phyloP scores from a whole-genome alignment of 108 stramenopile species.

The Skeletonema costatum region DNA sequence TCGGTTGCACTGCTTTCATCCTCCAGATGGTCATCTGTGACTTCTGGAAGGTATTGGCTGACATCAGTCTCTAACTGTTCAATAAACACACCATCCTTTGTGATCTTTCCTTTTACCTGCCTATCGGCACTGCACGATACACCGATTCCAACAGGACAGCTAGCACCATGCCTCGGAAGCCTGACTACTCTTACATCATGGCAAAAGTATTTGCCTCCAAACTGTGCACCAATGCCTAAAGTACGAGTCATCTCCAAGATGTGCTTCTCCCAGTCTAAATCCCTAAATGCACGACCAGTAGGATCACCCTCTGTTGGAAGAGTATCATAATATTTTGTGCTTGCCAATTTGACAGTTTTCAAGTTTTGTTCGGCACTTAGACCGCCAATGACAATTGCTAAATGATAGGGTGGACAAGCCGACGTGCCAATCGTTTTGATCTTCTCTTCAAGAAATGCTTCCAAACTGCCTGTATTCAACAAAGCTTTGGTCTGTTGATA shows the following conservation, averaged over 20 bases:
- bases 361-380: constrained; percentile 92
- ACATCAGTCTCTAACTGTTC: constrained; percentile 94
- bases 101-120: constrained; percentile 94
- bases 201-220: constrained; percentile 98
- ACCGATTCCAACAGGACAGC: constrained; percentile 96
- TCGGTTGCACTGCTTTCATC: constrained; percentile 33
- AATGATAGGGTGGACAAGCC: constrained; percentile 96
- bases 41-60: constrained; percentile 91
- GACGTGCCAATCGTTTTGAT: constrained; percentile 95
- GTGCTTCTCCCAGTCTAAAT: constrained; percentile 88
- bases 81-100: constrained; percentile 93
- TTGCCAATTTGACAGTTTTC: constrained; percentile 95
- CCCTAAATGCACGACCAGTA: constrained; percentile 92
- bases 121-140: constrained; percentile 97
- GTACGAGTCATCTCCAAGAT: constrained; percentile 90
- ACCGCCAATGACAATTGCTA: constrained; percentile 95
- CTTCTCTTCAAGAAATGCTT: constrained; percentile 88
- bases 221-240: constrained; percentile 95
- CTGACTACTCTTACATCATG: constrained; percentile 95
- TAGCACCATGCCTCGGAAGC: constrained; percentile 95
- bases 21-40: constrained; percentile 60
- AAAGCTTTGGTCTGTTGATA: constrained; percentile 97
- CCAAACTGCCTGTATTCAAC: constrained; percentile 85
- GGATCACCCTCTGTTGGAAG: constrained; percentile 89
- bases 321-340: constrained; percentile 92